Evolutionary conservation across 176 grass and related monocot genomes (phyloP), one percentile per base, ranked within the genome.

Genomic region (Aegilops tauschii): DNA sequence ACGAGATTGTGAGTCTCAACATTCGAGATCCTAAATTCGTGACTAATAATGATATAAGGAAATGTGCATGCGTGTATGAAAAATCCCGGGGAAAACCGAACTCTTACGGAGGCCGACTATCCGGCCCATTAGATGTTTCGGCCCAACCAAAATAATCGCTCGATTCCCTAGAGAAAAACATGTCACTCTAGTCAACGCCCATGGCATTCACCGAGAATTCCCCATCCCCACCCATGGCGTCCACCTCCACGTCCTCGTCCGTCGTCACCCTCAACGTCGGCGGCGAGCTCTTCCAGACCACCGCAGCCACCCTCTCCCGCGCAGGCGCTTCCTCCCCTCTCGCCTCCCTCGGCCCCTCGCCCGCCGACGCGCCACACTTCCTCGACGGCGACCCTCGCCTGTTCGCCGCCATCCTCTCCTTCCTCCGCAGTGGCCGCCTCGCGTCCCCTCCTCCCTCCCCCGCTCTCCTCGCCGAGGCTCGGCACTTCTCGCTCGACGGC

Each of bases 251-350:
- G n/a, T 8, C 81, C 73, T 23, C 81, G 45, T 67, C 72, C 58
- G 79, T 93, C 85, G 89, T 96, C 63, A 87, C 88, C 59, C 76
- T 98, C 61, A 98, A 94, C 87, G 81, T 98, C 77, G 94, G 92
- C 83, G 94, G 90, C 31, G 88, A 95, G 44, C 76, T 94, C 82
- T 98, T 98, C 90, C 92, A 92, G 65, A 94, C 93, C 65, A 94
- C 93, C 25, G 27, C 28, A 8, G 65, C 78, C 54, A 98, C 97
- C 14, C 97, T 94, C 56, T 89, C 94, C 66, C 86, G 87, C 64
- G 85, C 93, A 2, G 93, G 91, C 0, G 75, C 90, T 14, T 83
- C 88, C 74, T 98, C 97, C 32, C 76, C 80, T 1, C 92, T 98
- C 44, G 58, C 88, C 54, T 84, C 93, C 50, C 69, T 94, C 18